Percentiles rank a stretch among this genome's conserved stretches.
Evolutionary conservation across 306 rosid genomes (phyloP).

Genomic region (Ormosia emarginata): DNA sequence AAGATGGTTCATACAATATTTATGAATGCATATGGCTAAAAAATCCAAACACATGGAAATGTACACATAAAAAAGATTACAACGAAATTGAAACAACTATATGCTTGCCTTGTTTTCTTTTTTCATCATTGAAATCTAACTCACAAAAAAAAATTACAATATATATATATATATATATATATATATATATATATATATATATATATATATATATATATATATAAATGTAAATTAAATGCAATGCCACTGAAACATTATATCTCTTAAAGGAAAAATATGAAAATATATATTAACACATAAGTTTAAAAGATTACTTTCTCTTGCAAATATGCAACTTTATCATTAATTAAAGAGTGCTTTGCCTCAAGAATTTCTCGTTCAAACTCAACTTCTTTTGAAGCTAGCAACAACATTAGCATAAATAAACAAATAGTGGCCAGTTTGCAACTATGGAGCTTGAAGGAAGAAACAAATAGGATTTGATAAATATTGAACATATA

Average conservation of each 20-base stretch:
- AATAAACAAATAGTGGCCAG: conserved; percentile 36
- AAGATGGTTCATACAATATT: too few relatives aligned
- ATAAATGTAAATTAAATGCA: too few relatives aligned
- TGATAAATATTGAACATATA: neutral
- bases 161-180: too few relatives aligned
- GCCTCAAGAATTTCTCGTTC: conserved; percentile 84
- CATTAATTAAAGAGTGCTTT: conserved; percentile 55
- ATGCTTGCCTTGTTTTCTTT: too few relatives aligned
- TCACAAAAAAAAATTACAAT: too few relatives aligned
- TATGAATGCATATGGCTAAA: too few relatives aligned
- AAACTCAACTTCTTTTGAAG: conserved; percentile 71
- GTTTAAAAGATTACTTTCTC: conserved; percentile 54
- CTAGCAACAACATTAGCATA: conserved; percentile 47
- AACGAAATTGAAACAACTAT: too few relatives aligned
- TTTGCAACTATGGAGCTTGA: conserved; percentile 95
- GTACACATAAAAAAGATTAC: too few relatives aligned
- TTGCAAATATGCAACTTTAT: conserved; percentile 64
- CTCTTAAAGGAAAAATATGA: neutral
- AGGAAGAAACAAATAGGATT: conserved; percentile 12
- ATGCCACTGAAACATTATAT: neutral
- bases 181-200: too few relatives aligned
- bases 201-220: too few relatives aligned
- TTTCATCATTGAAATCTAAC: too few relatives aligned
- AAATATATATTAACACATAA: neutral
- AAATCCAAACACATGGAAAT: too few relatives aligned